Conservation (phyloP, 345 rosid genomes). For the Syzygium aqueum region DNA sequence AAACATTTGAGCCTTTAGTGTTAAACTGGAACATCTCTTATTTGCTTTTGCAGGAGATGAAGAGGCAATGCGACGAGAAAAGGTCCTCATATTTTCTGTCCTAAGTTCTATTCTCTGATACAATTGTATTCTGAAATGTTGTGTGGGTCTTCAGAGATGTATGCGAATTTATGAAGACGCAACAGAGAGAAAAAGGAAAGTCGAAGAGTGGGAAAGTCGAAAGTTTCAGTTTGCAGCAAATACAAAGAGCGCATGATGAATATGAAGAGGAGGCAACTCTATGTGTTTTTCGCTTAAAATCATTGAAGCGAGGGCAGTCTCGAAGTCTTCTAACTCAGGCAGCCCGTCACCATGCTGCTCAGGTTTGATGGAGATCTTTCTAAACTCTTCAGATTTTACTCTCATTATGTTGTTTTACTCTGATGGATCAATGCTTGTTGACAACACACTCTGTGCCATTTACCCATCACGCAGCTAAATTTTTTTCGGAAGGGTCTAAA, state of each 20-base stretch:
- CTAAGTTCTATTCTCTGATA: conserved; percentile 1
- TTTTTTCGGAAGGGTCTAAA: conserved; percentile 75
- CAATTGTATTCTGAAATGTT: not conserved
- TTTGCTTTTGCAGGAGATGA: conserved; percentile 75
- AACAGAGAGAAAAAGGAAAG: conserved; percentile 78
- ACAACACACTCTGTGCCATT: not conserved
- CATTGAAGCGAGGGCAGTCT: conserved; percentile 87
- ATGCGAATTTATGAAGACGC: conserved; percentile 63
- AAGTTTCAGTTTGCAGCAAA: conserved; percentile 33
- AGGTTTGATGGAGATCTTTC: conserved; percentile 32
- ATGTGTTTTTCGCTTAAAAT: conserved; percentile 81
- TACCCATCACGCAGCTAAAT: conserved; percentile 43
- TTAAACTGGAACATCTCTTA: not conserved
- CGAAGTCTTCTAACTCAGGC: conserved; percentile 93
- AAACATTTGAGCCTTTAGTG: not conserved
- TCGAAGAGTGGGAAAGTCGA: conserved; percentile 71
- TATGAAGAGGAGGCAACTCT: conserved; percentile 78
- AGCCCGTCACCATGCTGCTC: conserved; percentile 95
- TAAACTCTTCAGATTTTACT: not conserved
- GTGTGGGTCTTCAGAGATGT: conserved; percentile 37
- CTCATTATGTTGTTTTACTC: not conserved
- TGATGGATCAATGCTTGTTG: not conserved
- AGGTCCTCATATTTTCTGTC: conserved; percentile 33
- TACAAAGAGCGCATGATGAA: conserved; percentile 68
- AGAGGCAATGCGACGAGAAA: conserved; percentile 92